Evolutionary conservation across 306 rosid species (phyloP).

Genomic region (Cucurbita moschata): DNA sequence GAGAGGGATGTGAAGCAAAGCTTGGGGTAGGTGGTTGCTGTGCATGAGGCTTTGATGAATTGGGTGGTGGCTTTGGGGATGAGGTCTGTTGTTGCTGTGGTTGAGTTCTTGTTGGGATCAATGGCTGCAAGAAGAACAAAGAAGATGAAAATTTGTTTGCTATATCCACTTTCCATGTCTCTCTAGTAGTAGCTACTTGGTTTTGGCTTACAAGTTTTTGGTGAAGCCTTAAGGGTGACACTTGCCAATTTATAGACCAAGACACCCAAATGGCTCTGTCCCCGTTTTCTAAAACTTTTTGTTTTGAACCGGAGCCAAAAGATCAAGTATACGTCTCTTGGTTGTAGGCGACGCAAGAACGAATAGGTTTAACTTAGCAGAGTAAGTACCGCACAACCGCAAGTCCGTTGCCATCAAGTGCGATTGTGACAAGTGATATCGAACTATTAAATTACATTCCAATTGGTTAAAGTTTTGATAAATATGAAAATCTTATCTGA

Average conservation of each 20-base stretch:
- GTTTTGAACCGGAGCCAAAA: too few species aligned
- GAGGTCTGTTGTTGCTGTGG: slow-evolving; percentile 8
- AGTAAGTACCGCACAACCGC: too few species aligned
- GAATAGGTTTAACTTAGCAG: too few species aligned
- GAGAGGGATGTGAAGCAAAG: slow-evolving; percentile 10
- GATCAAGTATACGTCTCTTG: too few species aligned
- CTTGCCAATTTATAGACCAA: background rate
- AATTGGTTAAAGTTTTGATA: too few species aligned
- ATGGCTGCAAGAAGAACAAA: background rate
- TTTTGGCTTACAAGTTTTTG: background rate
- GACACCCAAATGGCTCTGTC: too few species aligned
- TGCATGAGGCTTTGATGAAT: slow-evolving; percentile 12
- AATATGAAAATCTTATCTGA: too few species aligned
- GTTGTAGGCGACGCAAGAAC: too few species aligned
- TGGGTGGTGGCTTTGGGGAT: slow-evolving; percentile 5
- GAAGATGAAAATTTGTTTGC: background rate
- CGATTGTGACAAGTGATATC: too few species aligned
- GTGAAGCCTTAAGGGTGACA: background rate
- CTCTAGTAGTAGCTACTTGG: background rate
- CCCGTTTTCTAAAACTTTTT: too few species aligned
- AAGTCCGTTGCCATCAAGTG: too few species aligned
- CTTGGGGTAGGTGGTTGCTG: slow-evolving; percentile 4
- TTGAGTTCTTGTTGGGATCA: background rate
- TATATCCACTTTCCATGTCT: background rate
- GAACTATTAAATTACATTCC: too few species aligned